A percentile compares a stretch with the other conserved stretches of the same genome.
These are phyloP conservation scores for Beauveria scarabaeidicola DNA, from an alignment of 2,329 filamentous ascomycete genomes.

Conservation along the genomic window DNA sequence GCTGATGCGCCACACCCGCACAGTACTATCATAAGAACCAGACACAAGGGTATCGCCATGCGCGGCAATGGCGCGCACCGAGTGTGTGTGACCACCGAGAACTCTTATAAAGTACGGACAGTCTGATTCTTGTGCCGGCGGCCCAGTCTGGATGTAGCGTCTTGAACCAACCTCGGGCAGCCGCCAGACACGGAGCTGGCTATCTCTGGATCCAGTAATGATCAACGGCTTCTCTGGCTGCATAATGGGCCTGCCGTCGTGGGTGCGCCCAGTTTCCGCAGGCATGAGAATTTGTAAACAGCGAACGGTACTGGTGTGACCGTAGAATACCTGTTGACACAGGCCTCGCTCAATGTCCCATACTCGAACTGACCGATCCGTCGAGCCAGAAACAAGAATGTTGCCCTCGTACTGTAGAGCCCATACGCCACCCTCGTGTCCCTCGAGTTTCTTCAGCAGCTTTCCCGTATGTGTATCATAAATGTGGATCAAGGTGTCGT, in stretches of 20 bases:
- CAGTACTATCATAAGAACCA: slow-evolving; percentile 91
- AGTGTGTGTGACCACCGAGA: slow-evolving; percentile 80
- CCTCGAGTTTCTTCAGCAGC: slow-evolving; percentile 72
- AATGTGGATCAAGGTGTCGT: slow-evolving; percentile 95
- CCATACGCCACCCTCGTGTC: slow-evolving; percentile 97
- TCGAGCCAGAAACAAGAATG: slow-evolving; percentile 89
- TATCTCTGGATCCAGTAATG: slow-evolving; percentile 94
- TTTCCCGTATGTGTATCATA: slow-evolving; percentile 95
- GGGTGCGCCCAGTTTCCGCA: slow-evolving; percentile 61
- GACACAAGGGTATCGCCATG: slow-evolving; percentile 94
- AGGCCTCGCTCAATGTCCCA: slow-evolving; percentile 95
- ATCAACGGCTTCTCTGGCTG: slow-evolving; percentile 93
- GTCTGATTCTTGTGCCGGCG: slow-evolving; percentile 64
- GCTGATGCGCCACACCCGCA: slow-evolving; percentile 95
- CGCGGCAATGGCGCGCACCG: slow-evolving; percentile 90
- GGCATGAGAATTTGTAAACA: slow-evolving; percentile 93
- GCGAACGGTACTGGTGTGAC: slow-evolving; percentile 93
- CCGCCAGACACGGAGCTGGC: slow-evolving; percentile 88
- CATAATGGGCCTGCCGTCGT: slow-evolving; percentile 69
- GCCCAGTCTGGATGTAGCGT: slow-evolving; percentile 69
- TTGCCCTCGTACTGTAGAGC: slow-evolving; percentile 95
- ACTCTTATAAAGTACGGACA: slow-evolving; percentile 93
- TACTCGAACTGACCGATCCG: slow-evolving; percentile 94
- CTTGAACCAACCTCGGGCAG: slow-evolving; percentile 73
- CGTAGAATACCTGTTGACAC: slow-evolving; percentile 93